Evolutionary conservation across 805 yeast genomes (phyloP), one percentile per base, ranked within the genome.

Genomic region (Metschnikowia picachoensis): DNA sequence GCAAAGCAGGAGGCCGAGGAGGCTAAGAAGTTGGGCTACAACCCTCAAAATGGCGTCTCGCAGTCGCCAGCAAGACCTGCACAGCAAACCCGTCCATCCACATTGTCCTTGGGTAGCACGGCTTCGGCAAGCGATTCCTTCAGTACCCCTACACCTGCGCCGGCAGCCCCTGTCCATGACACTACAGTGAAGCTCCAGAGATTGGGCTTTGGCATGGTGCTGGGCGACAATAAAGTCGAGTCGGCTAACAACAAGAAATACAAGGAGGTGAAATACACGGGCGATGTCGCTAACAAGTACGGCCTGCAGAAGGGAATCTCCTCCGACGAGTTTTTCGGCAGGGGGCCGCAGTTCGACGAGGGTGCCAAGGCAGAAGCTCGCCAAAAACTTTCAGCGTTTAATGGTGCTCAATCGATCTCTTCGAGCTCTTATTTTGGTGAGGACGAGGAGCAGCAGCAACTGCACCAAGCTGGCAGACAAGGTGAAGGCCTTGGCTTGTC

Each of bases 271-370:
- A 74, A 76, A 56, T 85, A 85, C 62, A 81, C 89, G 1, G 94
- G 94, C 32, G 83, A 83, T 53, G 86, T 86, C 29, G 81, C 79
- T 33, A 74, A 72, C 59, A 87, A 89, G 70, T 94, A 78, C 62
- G 97, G 97, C 46, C 72, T 71, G 35, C 97, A 91, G 64, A 92
- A 88, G 76, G 96, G 91, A 39, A 94, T 94, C 52, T 94, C 98
- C 0, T 91, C 97, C 2, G 98, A 94, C 67, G 95, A 91, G 70
- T 81, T 79, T 60, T 94, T 94, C 66, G 97, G 97, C 15, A 83
- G 96, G 60, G 92, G 91, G 36, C 76, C 76, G 2, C 71, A 82
- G 25, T 88, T 79, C 60, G 97, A 89, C 59, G 85, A 86, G 53
- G 74, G 73, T 2, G 87, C 87, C 34, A 85, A 85, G 45, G 76